Conservation (phyloP, 352 stramenopile genomes). For the Phytopythium oedochilum region DNA sequence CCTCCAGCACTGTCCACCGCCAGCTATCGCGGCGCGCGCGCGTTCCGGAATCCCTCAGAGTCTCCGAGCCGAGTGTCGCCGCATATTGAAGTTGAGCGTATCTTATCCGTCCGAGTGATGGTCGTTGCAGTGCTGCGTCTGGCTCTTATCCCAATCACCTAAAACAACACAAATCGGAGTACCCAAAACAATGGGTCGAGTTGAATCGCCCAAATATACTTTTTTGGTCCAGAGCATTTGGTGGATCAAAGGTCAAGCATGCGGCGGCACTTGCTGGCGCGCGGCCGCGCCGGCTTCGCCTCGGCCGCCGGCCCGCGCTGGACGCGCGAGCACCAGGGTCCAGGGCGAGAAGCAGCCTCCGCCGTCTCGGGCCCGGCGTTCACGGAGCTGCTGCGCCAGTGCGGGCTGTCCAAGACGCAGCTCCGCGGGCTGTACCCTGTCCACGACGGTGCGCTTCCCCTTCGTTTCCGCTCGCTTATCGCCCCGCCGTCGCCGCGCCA, state of each 20-base stretch:
- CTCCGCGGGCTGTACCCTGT: slow-evolving; percentile 36
- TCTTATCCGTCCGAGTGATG: slow-evolving; percentile 2
- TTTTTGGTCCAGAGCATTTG: not conserved
- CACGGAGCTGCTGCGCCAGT: slow-evolving; percentile 26
- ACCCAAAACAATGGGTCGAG: not conserved
- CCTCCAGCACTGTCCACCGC: not conserved
- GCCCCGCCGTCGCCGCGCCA: too few relatives aligned
- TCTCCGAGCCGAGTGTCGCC: too few relatives aligned
- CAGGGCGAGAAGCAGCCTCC: not conserved
- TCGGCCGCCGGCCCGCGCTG: slow-evolving; percentile 1
- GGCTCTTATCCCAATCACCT: not conserved
- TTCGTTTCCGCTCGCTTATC: too few relatives aligned
- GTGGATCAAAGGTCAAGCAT: not conserved
- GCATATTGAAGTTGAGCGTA: too few relatives aligned
- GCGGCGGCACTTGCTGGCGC: not conserved
- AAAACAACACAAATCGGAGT: not conserved
- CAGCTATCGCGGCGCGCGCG: too few relatives aligned
- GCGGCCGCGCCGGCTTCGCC: not conserved
- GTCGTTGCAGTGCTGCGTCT: slow-evolving; percentile 3
- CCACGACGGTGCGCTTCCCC: slow-evolving; percentile 10
- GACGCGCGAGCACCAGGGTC: not conserved
- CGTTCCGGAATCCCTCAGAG: too few relatives aligned
- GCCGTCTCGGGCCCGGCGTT: slow-evolving; percentile 30
- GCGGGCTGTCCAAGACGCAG: slow-evolving; percentile 31
- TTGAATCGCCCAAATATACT: too few relatives aligned